Percentiles rank a stretch among this genome's conserved stretches.
Evolutionary conservation across 1,284 basidiomycete genomes (phyloP).

Genomic region (Flammula alnicola): DNA sequence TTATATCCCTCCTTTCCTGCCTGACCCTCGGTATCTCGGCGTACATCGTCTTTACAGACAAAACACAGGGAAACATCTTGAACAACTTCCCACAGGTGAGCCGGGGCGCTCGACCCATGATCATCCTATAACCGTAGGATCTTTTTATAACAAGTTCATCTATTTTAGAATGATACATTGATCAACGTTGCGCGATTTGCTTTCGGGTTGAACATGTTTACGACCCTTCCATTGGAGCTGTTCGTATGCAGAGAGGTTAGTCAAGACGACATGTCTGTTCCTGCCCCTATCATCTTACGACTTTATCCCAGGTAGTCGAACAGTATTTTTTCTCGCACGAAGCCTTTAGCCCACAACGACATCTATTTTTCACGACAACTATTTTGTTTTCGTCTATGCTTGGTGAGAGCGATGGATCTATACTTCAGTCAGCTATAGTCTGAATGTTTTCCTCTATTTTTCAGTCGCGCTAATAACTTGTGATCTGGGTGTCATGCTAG

Average conservation of each 20-base stretch:
- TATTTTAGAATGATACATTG: slow-evolving; percentile 69
- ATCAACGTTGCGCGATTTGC: slow-evolving; percentile 95
- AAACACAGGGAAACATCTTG: slow-evolving; percentile 91
- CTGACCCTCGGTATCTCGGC: slow-evolving; percentile 88
- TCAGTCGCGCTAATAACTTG: slow-evolving; percentile 91
- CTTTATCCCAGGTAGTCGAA: slow-evolving; percentile 74
- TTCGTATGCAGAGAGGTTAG: slow-evolving; percentile 92
- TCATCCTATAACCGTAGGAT: neutral
- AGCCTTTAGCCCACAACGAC: slow-evolving; percentile 79
- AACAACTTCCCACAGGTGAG: slow-evolving; percentile 85
- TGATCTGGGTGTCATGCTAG: slow-evolving; percentile 96
- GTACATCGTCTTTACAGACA: slow-evolving; percentile 93
- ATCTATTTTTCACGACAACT: slow-evolving; percentile 88
- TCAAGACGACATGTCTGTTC: neutral
- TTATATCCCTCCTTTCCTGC: slow-evolving; percentile 82
- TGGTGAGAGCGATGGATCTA: slow-evolving; percentile 46
- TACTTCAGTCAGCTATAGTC: neutral
- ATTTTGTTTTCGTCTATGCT: slow-evolving; percentile 87
- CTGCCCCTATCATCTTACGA: slow-evolving; percentile 6
- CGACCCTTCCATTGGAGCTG: slow-evolving; percentile 90
- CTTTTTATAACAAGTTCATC: neutral
- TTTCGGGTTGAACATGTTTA: slow-evolving; percentile 99
- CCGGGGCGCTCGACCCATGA: slow-evolving; percentile 16
- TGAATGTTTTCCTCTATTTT: neutral
- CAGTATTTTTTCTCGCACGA: slow-evolving; percentile 92